Evolutionary conservation across 495 filamentous ascomycete genomes (phyloP).

Genomic region (Neurospora tetrasperma): DNA sequence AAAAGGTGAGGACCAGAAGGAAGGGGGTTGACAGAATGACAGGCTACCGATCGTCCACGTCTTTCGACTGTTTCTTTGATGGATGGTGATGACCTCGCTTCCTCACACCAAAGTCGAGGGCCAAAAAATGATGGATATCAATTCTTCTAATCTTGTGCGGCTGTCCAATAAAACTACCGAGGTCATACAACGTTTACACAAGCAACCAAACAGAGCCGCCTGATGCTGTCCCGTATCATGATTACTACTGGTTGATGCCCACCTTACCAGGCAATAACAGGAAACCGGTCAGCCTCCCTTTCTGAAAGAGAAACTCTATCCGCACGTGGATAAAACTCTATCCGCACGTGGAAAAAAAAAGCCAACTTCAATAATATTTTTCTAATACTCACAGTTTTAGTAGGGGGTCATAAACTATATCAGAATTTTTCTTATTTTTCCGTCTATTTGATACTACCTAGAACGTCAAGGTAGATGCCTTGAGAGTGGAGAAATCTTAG

Average conservation of each 20-base stretch:
- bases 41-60: background rate
- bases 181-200: background rate
- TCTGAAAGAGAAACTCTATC: background rate
- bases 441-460: too few relatives aligned
- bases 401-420: too few relatives aligned
- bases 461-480: too few relatives aligned
- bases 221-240: background rate
- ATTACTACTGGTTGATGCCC: background rate
- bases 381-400: too few relatives aligned
- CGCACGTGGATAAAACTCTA: too few relatives aligned
- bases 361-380: too few relatives aligned
- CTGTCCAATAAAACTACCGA: background rate
- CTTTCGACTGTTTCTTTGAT: background rate
- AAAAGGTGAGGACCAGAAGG: background rate
- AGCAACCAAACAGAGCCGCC: background rate
- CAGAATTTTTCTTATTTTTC: too few relatives aligned
- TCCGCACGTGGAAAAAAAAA: too few relatives aligned
- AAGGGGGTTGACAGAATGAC: background rate
- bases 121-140: background rate
- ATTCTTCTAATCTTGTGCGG: background rate
- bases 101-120: background rate
- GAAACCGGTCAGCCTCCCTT: background rate
- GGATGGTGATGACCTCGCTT: background rate
- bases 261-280: background rate
- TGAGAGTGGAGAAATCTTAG: too few relatives aligned